Base-by-base conservation (phyloP, 2,329 filamentous ascomycete genomes). In the Paracamarosporium sp. region DNA sequence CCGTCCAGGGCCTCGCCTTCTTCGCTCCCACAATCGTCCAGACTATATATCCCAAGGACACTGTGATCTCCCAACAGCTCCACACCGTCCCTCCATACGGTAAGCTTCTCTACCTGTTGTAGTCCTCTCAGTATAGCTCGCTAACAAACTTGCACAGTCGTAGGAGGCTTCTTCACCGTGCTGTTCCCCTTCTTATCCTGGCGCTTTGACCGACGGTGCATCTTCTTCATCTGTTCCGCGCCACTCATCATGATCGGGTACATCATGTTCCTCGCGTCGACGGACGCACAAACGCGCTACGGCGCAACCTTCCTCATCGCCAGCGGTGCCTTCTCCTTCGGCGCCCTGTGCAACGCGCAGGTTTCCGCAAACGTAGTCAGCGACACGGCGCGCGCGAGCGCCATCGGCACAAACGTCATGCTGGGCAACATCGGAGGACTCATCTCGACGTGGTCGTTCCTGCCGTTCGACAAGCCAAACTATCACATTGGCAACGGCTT, bases 401-500 rank as follows among this genome's bases (percentile, higher is more conserved):
- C 87, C 3, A 89, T 91, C 43, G 88, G 85, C 11, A 85, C 83
- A 0, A 87, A 86, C 52, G 86, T 91, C 67, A 91, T 91, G 88
- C 78, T 90, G 24, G 90, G 89, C 27, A 91, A 91, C 53, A 70
- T 91, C n/a, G 90, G 90, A 2, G 90, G 89, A 0, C 72, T 91
- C 31, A 82, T 90, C 56, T 83, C 85, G 1, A 88, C 86, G 0
- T 90, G 88, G 87, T 82, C 80, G 1, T 90, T 88, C 74, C 66
- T 90, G 15, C 82, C 84, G 0, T 85, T 78, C 63, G 89, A 91
- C 67, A 84, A 66, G 0, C 89, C 89, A 0, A 75, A 91, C 56
- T 92, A 87, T 66, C 86, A 80, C 59, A 90, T 91, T 55, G 89
- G 89, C 1, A 91, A 91, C 67, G 89, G 89, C 0, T 72, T 92